Evolutionary conservation across 768 basidiomycete species (phyloP).

Genomic region (Leccinum disarticulatum): DNA sequence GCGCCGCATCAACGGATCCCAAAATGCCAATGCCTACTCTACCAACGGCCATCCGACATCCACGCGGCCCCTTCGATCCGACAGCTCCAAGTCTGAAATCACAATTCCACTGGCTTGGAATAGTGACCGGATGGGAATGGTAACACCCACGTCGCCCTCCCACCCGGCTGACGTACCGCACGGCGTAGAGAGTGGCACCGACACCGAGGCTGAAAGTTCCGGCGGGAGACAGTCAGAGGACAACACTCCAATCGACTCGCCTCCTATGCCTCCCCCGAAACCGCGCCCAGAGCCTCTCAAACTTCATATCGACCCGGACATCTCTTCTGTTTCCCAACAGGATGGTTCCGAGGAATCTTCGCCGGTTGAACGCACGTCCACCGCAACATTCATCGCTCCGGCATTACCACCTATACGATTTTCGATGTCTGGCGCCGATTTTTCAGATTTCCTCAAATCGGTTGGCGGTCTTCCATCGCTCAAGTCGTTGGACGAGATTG

Average conservation of each 20-base stretch:
- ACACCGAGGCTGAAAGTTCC: conserved; percentile 59
- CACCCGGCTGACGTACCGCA: conserved; percentile 71
- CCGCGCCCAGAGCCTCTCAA: conserved; percentile 31
- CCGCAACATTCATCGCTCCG: conserved; percentile 80
- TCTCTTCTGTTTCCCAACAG: conserved; percentile 24
- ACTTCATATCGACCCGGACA: conserved; percentile 23
- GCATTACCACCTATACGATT: conserved; percentile 90
- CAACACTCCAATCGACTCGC: conserved; percentile 23
- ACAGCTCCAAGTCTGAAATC: conserved; percentile 19
- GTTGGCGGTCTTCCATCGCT: conserved; percentile 51
- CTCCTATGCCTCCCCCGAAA: conserved; percentile 50
- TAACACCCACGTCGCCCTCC: conserved; percentile 54
- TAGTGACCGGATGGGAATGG: conserved; percentile 20
- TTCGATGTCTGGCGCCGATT: conserved; percentile 81
- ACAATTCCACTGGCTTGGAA: conserved; percentile 23
- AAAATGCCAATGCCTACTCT: neutral
- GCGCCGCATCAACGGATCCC: conserved; percentile 14
- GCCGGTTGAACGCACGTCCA: conserved; percentile 64
- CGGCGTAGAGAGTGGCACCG: conserved; percentile 71
- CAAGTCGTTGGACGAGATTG: conserved; percentile 47
- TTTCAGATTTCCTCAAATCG: conserved; percentile 68
- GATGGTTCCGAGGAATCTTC: conserved; percentile 57
- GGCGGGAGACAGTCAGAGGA: conserved; percentile 36
- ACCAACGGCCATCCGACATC: conserved; percentile 10
- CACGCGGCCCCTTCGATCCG: conserved; percentile 14